Percentiles rank a stretch among this genome's conserved stretches.
phyloP scores from a whole-genome alignment of 495 filamentous ascomycete species.

The Aspergillus heteromorphus region DNA sequence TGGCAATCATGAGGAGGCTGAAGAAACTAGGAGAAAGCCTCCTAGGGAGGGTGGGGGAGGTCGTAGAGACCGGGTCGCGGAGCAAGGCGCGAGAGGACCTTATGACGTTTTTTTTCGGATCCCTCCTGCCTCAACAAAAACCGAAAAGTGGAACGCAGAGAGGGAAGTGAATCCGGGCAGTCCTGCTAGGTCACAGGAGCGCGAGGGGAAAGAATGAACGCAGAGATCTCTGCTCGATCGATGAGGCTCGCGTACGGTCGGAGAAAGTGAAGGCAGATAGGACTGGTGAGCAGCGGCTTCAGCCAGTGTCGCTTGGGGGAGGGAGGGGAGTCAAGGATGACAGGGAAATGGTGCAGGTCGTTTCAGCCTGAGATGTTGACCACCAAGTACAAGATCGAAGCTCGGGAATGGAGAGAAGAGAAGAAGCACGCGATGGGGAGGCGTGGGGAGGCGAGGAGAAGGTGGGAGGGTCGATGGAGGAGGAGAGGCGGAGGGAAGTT shows the following conservation, averaged over 20 bases:
- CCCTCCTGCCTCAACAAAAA: constrained; percentile 28
- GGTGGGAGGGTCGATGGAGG: constrained; percentile 13
- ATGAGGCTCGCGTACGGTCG: constrained; percentile 7
- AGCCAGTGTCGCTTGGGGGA: constrained; percentile 16
- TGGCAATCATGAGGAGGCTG: constrained; percentile 45
- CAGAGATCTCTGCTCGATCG: constrained; percentile 7
- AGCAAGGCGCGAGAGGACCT: constrained; percentile 33
- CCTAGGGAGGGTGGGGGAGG: constrained; percentile 28
- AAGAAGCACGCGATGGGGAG: neutral
- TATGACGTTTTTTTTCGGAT: constrained; percentile 42
- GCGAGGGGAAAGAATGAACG: constrained; percentile 4
- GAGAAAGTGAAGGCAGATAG: constrained; percentile 17
- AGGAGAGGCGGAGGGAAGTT: constrained; percentile 14
- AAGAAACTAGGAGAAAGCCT: constrained; percentile 27
- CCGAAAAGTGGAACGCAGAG: constrained; percentile 14
- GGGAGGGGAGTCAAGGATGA: constrained; percentile 21
- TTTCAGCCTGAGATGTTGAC: constrained; percentile 28
- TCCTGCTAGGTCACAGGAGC: neutral
- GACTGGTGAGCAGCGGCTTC: constrained; percentile 14
- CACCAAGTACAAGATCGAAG: constrained; percentile 3
- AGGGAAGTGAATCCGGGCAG: neutral
- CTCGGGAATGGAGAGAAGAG: constrained; percentile 5
- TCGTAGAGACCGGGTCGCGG: constrained; percentile 32
- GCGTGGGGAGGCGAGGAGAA: neutral
- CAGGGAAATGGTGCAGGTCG: constrained; percentile 50